Evolutionary conservation across 345 rosid genomes (phyloP), one percentile per base, ranked within the genome.

Genomic region (Streptanthus diversifolius): DNA sequence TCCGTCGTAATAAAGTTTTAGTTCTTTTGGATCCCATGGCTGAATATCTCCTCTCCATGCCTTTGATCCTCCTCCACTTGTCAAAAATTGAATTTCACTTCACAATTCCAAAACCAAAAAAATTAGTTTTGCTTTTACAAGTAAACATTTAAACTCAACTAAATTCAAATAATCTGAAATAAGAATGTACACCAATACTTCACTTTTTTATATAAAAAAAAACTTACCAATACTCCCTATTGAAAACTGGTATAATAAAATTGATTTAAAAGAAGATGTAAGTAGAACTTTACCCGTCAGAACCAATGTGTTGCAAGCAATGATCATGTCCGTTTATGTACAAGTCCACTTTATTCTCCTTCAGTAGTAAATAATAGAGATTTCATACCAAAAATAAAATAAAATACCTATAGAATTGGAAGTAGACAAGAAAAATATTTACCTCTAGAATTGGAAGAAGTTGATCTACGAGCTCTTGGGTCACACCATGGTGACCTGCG

Each of bases 51-150:
- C 96, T 63, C 78, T 82, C 97, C 96, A 91, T 36, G 97, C 93
- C 70, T 89, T 87, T 25, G 97, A 91, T 5, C 97, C 96, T 7
- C 88, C 96, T 9, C 96, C 96, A 57, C 91, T 89, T 1, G 97
- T 91, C 3, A 91, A 49, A 68, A 70, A 89, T 64, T 86, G 82
- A 1, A 78, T 80, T 21, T 59, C 67, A 37, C 96, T 90, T 83
- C 80, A 76, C 40, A 48, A n/a, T 65, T 39, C 10, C 33, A 48
- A 47, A 18, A 5, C 32, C 21, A 13, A 8, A 27, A 18, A 39
- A 3, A 27, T 41, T 30, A 36, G 3, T 12, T 29, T 10, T 56
- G 14, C 1, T 44, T 45, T 44, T 14, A 6, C 1, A 27, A 36
- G 1, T 1, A 24, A 40, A 48, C 27, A 47, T 47, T 11, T 10